Base-by-base conservation (phyloP, 2,329 filamentous ascomycete species). In the Xylariaceae sp. region DNA sequence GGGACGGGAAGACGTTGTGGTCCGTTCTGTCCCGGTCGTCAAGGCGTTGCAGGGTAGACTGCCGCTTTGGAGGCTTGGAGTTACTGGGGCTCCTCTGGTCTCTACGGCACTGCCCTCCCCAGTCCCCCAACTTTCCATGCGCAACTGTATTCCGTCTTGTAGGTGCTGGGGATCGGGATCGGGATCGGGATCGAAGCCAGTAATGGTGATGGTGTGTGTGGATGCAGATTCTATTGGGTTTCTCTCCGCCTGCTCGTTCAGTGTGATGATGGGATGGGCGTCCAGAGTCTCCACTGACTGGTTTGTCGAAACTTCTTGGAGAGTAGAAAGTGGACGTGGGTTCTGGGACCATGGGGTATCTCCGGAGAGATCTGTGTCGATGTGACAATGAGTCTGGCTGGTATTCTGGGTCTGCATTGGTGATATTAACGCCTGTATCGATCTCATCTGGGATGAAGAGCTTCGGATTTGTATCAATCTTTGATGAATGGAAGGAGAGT, bases 131-230 rank as follows among this genome's bases (percentile, higher is more conserved):
- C 26, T 17, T 16, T 40, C 33, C 54, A 36, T 28, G 23, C 28
- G 34, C 26, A 39, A 46, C 31, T 40, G 58, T 50, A 8, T 41
- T 34, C 23, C 53, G 44, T 53, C 48, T 23, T 19, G 9, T 46
- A 34, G 63, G 63, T 19, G 63, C 61, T 46, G 60, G 54, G 24
- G 67, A 59, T 47, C 56, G 68, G 43, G 76, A 71, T 49, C 58
- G 55, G 24, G 67, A 59, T 46, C 56, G 68, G 33, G 77, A 73
- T 54, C 75, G 74, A 61, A 79, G 60, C 83, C 83, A 86, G 75
- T 86, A 86, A 73, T 86, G 83, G 69, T 86, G 83, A 65, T 87
- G 82, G 65, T 87, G 84, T 62, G 79, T 83, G 69, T 86, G 83
- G 56, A 84, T 63, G 65, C 83, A 84, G 62, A 81, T 66, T 60